phyloP scores from a whole-genome alignment of 768 basidiomycete species.

The Auriscalpium orientale region DNA sequence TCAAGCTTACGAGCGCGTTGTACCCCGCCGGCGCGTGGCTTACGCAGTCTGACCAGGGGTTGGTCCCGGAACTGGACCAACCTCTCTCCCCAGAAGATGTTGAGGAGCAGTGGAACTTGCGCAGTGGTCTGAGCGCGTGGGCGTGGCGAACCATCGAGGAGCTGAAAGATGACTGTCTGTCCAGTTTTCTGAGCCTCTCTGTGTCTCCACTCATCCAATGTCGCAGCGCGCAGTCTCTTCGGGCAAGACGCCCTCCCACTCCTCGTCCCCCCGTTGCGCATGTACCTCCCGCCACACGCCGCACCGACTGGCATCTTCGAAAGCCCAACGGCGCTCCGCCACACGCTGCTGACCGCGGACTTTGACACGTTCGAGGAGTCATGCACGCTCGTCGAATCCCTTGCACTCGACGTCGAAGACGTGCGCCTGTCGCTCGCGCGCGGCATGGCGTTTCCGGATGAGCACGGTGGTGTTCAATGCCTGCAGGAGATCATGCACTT shows the following conservation, averaged over 20 bases:
- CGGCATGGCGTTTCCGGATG: slow-evolving; percentile 49
- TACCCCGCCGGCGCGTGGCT: slow-evolving; percentile 71
- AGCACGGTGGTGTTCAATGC: slow-evolving; percentile 50
- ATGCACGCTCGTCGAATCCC: slow-evolving; percentile 69
- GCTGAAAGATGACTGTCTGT: slow-evolving; percentile 59
- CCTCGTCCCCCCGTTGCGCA: slow-evolving; percentile 48
- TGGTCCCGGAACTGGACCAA: slow-evolving; percentile 11
- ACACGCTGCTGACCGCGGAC: slow-evolving; percentile 50
- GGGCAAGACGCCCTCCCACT: slow-evolving; percentile 56
- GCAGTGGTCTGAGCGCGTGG: slow-evolving; percentile 64
- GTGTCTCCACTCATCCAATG: neutral
- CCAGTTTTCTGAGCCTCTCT: neutral
- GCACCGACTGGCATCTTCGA: slow-evolving; percentile 32
- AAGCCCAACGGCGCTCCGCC: slow-evolving; percentile 32
- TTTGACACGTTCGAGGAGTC: slow-evolving; percentile 68
- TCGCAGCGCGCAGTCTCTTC: slow-evolving; percentile 48
- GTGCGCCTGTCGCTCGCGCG: slow-evolving; percentile 66
- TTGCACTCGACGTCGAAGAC: slow-evolving; percentile 72
- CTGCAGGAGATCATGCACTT: slow-evolving; percentile 62
- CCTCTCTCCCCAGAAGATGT: slow-evolving; percentile 22
- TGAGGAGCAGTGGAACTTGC: slow-evolving; percentile 57
- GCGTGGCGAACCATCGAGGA: slow-evolving; percentile 71
- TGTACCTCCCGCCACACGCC: slow-evolving; percentile 52
- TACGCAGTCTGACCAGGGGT: slow-evolving; percentile 18
- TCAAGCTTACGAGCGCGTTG: slow-evolving; percentile 58